phyloP scores from a whole-genome alignment of 1,284 basidiomycete genomes.

The Marasmius sp. region DNA sequence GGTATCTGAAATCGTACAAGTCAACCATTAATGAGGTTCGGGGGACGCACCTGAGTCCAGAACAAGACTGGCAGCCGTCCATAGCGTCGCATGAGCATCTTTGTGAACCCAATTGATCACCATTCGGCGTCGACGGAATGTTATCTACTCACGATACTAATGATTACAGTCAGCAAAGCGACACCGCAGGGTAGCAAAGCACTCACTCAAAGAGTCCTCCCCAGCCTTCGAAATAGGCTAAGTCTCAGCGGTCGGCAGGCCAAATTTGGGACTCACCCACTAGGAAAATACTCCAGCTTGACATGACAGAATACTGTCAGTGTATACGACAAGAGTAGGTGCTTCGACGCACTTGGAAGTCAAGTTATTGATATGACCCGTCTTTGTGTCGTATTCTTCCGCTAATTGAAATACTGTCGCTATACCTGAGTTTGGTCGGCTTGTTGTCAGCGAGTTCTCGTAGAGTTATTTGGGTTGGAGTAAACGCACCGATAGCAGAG shows the following conservation, averaged over 20 bases:
- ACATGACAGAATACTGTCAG: neutral
- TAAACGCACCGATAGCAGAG: slow-evolving; percentile 39
- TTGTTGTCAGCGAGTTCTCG: neutral
- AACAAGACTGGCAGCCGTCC: slow-evolving; percentile 54
- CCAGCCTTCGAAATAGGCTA: slow-evolving; percentile 26
- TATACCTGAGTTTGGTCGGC: slow-evolving; percentile 31
- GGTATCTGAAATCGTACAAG: neutral
- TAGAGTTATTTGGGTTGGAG: neutral
- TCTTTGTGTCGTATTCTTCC: slow-evolving; percentile 44
- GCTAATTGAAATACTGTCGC: slow-evolving; percentile 50
- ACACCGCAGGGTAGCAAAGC: neutral
- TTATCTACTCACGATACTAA: neutral
- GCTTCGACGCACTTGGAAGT: slow-evolving; percentile 38
- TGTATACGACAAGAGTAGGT: neutral
- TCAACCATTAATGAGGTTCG: neutral
- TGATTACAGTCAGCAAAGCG: neutral
- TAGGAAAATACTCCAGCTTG: slow-evolving; percentile 53
- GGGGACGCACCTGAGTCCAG: slow-evolving; percentile 42
- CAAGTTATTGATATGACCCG: slow-evolving; percentile 48
- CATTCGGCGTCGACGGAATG: neutral
- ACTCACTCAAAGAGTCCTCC: slow-evolving; percentile 41
- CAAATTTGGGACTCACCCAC: slow-evolving; percentile 28
- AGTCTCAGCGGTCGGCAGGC: neutral
- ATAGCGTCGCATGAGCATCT: slow-evolving; percentile 45
- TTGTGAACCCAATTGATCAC: slow-evolving; percentile 20